Evolutionary conservation across 2,329 filamentous ascomycete genomes (phyloP).

Genomic region (Penicillium capsulatum): DNA sequence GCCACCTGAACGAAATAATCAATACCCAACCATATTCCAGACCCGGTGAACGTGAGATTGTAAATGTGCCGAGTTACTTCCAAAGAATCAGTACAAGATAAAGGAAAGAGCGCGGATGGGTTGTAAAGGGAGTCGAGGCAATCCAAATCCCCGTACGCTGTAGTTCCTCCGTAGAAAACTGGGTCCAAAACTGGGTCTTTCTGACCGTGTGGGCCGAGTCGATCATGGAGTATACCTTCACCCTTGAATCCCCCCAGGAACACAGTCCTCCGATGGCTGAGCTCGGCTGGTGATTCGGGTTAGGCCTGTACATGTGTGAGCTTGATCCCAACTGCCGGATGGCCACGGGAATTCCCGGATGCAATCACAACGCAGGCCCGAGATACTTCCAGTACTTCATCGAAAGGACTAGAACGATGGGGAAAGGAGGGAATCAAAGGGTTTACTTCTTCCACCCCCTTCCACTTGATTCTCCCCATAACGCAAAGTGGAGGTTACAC

Average conservation of each 20-base stretch:
- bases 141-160: neutral
- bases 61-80: slow-evolving; percentile 4
- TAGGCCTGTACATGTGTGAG: slow-evolving; percentile 1
- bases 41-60: slow-evolving; percentile 1
- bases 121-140: no score
- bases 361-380: neutral
- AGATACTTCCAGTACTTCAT: no score
- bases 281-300: neutral
- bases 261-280: slow-evolving; percentile 7
- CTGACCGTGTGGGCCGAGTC: slow-evolving; percentile 12
- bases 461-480: neutral
- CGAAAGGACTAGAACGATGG: no score
- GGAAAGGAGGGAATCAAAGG: no score
- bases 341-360: slow-evolving; percentile 1
- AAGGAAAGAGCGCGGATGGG: no score
- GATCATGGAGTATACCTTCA: slow-evolving; percentile 6
- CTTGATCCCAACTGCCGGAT: no score
- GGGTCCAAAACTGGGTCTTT: slow-evolving; percentile 21
- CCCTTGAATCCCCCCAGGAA: slow-evolving; percentile 1
- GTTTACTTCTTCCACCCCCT: no score
- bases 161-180: slow-evolving; percentile 1
- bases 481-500: slow-evolving; percentile 11
- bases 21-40: slow-evolving; percentile 2
- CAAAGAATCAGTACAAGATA: no score
- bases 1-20: slow-evolving; percentile 14